These are phyloP conservation scores for Nakazawaea molendinolei DNA, from an alignment of 805 yeast genomes.

Conservation along the genomic window DNA sequence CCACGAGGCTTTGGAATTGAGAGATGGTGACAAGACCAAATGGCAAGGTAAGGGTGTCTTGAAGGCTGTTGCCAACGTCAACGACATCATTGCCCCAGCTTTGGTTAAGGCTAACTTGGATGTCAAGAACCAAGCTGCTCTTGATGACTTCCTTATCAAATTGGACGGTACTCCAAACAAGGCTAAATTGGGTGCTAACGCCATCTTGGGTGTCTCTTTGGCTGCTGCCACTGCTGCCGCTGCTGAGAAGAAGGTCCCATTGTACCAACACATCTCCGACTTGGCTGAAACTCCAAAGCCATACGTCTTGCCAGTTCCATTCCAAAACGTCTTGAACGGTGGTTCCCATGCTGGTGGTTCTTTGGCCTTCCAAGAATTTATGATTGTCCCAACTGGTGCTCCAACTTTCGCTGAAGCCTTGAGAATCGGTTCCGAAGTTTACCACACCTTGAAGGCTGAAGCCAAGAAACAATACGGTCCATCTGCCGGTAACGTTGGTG, in stretches of 20 bases:
- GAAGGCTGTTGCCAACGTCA: conserved; percentile 96
- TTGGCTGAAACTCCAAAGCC: conserved; percentile 72
- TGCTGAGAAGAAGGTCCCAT: conserved; percentile 88
- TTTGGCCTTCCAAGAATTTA: conserved; percentile 98
- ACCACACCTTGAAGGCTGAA: conserved; percentile 90
- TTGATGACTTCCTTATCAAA: conserved; percentile 77
- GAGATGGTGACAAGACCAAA: conserved; percentile 96
- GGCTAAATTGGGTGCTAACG: conserved; percentile 97
- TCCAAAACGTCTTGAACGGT: conserved; percentile 98
- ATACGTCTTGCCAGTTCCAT: conserved; percentile 96
- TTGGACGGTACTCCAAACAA: conserved; percentile 98
- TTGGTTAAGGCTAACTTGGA: conserved; percentile 73
- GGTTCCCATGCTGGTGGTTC: conserved; percentile 99
- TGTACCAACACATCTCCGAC: conserved; percentile 86
- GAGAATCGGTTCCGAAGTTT: conserved; percentile 96
- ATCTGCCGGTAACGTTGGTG: conserved; percentile 99
- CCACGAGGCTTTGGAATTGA: conserved; percentile 97
- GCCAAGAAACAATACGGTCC: conserved; percentile 95
- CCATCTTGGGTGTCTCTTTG: conserved; percentile 95
- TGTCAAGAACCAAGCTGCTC: conserved; percentile 77
- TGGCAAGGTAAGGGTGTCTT: conserved; percentile 99
- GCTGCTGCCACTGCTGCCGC: conserved; percentile 99
- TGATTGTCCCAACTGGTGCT: conserved; percentile 96
- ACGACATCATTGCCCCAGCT: conserved; percentile 93
- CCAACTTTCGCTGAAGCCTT: conserved; percentile 88